phyloP scores from a whole-genome alignment of 2,329 filamentous ascomycete genomes.

The Coniella lustricola region DNA sequence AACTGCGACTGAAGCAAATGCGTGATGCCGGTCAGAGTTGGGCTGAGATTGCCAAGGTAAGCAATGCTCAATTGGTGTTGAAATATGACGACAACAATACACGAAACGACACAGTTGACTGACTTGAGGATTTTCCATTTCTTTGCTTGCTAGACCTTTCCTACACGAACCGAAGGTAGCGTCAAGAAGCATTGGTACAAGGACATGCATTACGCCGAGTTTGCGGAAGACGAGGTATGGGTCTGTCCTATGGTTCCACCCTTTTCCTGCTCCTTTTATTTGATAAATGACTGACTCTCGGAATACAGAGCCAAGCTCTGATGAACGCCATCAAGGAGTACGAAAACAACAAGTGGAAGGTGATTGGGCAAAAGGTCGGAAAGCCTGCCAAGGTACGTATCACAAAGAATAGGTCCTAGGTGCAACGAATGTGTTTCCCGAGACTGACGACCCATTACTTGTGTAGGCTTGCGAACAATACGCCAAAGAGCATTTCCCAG shows the following conservation, averaged over 20 bases:
- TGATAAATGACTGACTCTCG: background rate
- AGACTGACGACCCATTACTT: no score
- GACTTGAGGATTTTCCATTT: background rate
- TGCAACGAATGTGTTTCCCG: no score
- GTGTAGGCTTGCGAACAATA: conserved; percentile 82
- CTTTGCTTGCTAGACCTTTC: conserved; percentile 65
- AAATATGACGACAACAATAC: no score
- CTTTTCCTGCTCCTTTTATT: background rate
- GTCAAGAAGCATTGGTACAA: conserved; percentile 99
- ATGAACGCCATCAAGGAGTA: conserved; percentile 97
- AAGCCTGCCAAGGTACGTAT: conserved; percentile 84
- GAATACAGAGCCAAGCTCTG: conserved; percentile 62
- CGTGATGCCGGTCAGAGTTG: conserved; percentile 87
- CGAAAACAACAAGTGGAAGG: conserved; percentile 98
- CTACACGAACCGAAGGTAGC: conserved; percentile 86
- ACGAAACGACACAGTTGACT: no score
- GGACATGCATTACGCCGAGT: conserved; percentile 99
- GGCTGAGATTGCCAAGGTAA: conserved; percentile 96
- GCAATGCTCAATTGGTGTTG: conserved; percentile 17
- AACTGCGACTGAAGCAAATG: conserved; percentile 88
- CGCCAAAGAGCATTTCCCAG: conserved; percentile 87
- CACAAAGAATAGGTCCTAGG: no score
- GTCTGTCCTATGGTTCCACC: background rate
- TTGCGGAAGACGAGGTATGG: conserved; percentile 89
- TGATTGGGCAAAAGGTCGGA: conserved; percentile 90